Conservation (phyloP, 129 eudicot species). For the Centaurea solstitialis region DNA sequence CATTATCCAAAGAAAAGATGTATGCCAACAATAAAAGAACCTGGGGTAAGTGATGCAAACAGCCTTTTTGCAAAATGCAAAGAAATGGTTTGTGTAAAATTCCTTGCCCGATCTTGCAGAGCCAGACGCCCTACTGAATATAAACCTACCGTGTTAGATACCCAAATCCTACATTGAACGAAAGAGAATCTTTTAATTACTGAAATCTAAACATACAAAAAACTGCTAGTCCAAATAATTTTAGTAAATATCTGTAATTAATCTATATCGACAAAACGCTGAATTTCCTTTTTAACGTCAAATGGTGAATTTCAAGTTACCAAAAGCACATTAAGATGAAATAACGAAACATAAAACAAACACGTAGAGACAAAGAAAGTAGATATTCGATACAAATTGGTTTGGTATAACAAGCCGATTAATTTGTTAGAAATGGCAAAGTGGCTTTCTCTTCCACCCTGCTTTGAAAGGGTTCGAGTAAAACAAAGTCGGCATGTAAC, state of each 20-base stretch:
- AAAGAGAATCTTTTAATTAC: background rate
- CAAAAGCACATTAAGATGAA: background rate
- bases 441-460: background rate
- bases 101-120: conserved; percentile 6
- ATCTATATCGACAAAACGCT: background rate
- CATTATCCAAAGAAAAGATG: background rate
- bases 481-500: background rate
- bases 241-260: background rate
- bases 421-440: background rate
- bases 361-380: background rate
- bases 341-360: background rate
- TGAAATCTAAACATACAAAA: background rate
- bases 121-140: background rate
- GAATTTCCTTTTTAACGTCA: background rate
- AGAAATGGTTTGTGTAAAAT: background rate
- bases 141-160: background rate
- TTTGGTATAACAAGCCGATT: background rate
- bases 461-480: background rate
- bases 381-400: background rate
- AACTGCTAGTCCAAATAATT: background rate
- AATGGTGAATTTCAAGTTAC: background rate
- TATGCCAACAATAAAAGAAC: background rate
- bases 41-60: conserved; percentile 1
- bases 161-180: conserved; percentile 18
- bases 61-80: conserved; percentile 1